Conservation (phyloP, 345 rosid species). For the Fremontodendron californicum region DNA sequence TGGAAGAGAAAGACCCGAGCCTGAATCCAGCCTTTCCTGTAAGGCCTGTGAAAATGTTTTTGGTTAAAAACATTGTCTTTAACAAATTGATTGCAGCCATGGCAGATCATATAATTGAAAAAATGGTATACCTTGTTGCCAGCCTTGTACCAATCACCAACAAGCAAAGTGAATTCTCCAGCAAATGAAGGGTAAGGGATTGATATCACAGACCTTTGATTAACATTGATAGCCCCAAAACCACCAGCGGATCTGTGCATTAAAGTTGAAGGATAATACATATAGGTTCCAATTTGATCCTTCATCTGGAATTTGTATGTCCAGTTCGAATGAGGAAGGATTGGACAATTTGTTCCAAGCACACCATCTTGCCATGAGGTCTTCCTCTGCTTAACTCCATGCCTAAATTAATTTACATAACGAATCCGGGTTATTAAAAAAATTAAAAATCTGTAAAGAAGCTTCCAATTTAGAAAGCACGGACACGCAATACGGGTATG, state of each 20-base stretch:
- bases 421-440: neutral
- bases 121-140: conserved; percentile 44
- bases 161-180: conserved; percentile 62
- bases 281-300: conserved; percentile 72
- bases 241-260: conserved; percentile 74
- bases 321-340: conserved; percentile 67
- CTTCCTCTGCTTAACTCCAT: conserved; percentile 65
- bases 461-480: too few relatives aligned
- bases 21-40: conserved; percentile 41
- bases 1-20: conserved; percentile 45
- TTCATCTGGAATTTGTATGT: conserved; percentile 75
- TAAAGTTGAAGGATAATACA: conserved; percentile 61
- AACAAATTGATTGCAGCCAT: neutral
- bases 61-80: neutral
- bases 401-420: conserved; percentile 44
- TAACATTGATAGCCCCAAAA: conserved; percentile 54
- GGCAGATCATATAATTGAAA: neutral
- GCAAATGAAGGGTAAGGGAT: conserved; percentile 50
- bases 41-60: conserved; percentile 37
- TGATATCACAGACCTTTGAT: conserved; percentile 50
- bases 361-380: conserved; percentile 87
- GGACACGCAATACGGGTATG: too few relatives aligned
- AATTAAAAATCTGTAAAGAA: too few relatives aligned
- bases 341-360: conserved; percentile 80
- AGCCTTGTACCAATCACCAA: conserved; percentile 61